Percentiles rank a stretch among this genome's conserved stretches.
Evolutionary conservation across 2,329 filamentous ascomycete genomes (phyloP).

Genomic region (Scortechinia acanthostroma): DNA sequence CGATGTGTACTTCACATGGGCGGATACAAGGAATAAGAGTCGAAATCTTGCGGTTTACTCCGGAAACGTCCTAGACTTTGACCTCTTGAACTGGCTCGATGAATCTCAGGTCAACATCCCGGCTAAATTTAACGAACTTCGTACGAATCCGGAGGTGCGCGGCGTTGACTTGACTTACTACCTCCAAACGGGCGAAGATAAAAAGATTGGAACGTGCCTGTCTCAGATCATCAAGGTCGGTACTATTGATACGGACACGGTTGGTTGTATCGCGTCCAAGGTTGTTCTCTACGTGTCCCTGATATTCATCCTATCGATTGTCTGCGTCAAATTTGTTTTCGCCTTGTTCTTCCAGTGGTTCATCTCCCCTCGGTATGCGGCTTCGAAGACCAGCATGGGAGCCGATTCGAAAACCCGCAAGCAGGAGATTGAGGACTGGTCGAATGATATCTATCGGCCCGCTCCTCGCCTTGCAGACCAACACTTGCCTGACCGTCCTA

Average conservation of each 20-base stretch:
- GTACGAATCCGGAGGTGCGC: constrained; percentile 58
- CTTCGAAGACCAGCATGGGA: constrained; percentile 76
- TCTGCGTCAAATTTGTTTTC: constrained; percentile 77
- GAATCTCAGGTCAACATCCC: constrained; percentile 71
- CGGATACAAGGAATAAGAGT: constrained; percentile 80
- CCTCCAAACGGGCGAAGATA: constrained; percentile 74
- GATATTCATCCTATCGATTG: constrained; percentile 84
- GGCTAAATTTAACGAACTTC: constrained; percentile 70
- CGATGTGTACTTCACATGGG: constrained; percentile 94
- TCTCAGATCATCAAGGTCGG: constrained; percentile 93
- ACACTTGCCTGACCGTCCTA: constrained; percentile 56
- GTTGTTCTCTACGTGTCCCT: constrained; percentile 93
- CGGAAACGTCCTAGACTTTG: constrained; percentile 82
- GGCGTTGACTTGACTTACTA: constrained; percentile 85
- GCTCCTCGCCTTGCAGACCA: constrained; percentile 76
- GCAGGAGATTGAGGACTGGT: constrained; percentile 95
- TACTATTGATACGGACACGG: constrained; percentile 87
- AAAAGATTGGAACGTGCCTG: constrained; percentile 77
- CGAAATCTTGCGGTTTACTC: constrained; percentile 93
- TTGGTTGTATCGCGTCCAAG: constrained; percentile 94
- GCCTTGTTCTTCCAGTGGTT: constrained; percentile 96
- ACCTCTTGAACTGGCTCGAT: constrained; percentile 88
- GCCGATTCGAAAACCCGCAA: constrained; percentile 77
- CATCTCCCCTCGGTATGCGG: constrained; percentile 76
- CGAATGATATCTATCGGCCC: constrained; percentile 90